phyloP scores from a whole-genome alignment of 2,329 filamentous ascomycete genomes.

The Thielaviopsis ethacetica region DNA sequence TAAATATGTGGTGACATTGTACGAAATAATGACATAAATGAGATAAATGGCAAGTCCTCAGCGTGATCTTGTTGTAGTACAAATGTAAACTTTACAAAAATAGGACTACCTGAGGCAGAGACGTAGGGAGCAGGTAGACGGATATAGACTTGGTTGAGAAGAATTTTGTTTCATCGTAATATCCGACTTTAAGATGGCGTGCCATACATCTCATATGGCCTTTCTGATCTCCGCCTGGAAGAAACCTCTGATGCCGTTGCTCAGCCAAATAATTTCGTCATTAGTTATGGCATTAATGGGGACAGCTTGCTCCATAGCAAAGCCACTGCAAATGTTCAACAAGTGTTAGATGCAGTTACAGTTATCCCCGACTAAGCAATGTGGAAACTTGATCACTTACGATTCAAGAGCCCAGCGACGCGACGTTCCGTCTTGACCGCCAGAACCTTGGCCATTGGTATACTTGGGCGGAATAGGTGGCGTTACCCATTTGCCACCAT shows the following conservation, averaged over 20 bases:
- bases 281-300: conserved; percentile 41
- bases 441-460: conserved; percentile 30
- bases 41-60: too few species aligned
- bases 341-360: background rate
- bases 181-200: too few species aligned
- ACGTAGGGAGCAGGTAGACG: too few species aligned
- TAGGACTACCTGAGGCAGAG: too few species aligned
- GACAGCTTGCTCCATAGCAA: conserved; percentile 52
- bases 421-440: conserved; percentile 70
- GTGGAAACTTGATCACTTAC: conserved; percentile 22
- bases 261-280: conserved; percentile 73
- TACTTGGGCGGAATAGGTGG: conserved; percentile 42
- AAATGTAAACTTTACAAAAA: too few species aligned
- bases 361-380: conserved; percentile 7
- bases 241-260: conserved; percentile 76
- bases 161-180: too few species aligned
- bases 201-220: too few species aligned
- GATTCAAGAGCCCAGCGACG: conserved; percentile 67
- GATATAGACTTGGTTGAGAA: too few species aligned
- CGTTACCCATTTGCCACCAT: conserved; percentile 60
- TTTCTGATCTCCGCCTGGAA: conserved; percentile 28
- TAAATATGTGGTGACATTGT: too few species aligned
- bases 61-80: too few species aligned
- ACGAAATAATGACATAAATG: too few species aligned
- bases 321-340: conserved; percentile 21